These are phyloP conservation scores for Lippia alba DNA, from an alignment of 305 asterid species.

Conservation along the genomic window DNA sequence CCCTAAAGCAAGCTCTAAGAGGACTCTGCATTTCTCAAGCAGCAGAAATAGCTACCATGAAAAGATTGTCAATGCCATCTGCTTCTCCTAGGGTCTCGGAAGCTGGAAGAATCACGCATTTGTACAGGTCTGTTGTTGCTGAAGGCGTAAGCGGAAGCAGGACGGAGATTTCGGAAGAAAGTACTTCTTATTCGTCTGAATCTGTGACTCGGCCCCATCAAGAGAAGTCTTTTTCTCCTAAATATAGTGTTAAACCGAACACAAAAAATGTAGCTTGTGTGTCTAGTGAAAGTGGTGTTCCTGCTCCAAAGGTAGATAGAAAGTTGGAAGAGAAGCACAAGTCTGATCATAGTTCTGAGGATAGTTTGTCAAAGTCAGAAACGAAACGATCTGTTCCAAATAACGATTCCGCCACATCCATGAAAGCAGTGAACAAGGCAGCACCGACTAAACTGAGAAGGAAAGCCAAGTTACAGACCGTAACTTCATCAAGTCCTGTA, in stretches of 20 bases:
- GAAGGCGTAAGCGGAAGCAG: constrained; percentile 38
- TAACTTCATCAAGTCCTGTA: constrained; percentile 50
- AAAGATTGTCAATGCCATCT: constrained; percentile 64
- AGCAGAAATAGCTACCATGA: constrained; percentile 83
- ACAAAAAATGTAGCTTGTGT: constrained; percentile 36
- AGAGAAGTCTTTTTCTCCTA: constrained; percentile 43
- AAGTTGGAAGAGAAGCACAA: constrained; percentile 29
- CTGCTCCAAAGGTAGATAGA: constrained; percentile 38
- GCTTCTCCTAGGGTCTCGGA: constrained; percentile 77
- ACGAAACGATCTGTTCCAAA: constrained; percentile 37
- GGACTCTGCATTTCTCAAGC: constrained; percentile 97
- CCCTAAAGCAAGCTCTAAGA: constrained; percentile 87
- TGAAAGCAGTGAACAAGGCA: constrained; percentile 47
- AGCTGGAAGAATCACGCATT: constrained; percentile 49
- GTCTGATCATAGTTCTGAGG: constrained; percentile 32
- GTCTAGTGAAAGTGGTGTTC: constrained; percentile 33
- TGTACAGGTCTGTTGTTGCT: constrained; percentile 45
- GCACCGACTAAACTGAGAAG: constrained; percentile 55
- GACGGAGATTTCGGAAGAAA: constrained; percentile 32
- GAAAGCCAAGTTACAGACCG: constrained; percentile 58
- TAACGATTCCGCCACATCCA: constrained; percentile 46
- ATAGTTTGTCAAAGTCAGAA: constrained; percentile 36
- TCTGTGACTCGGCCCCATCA: constrained; percentile 24
- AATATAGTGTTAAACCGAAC: constrained; percentile 41
- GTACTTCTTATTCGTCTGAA: constrained; percentile 37